Conservation (phyloP, 208 protist genomes). For the Angomonas ambiguus region DNA sequence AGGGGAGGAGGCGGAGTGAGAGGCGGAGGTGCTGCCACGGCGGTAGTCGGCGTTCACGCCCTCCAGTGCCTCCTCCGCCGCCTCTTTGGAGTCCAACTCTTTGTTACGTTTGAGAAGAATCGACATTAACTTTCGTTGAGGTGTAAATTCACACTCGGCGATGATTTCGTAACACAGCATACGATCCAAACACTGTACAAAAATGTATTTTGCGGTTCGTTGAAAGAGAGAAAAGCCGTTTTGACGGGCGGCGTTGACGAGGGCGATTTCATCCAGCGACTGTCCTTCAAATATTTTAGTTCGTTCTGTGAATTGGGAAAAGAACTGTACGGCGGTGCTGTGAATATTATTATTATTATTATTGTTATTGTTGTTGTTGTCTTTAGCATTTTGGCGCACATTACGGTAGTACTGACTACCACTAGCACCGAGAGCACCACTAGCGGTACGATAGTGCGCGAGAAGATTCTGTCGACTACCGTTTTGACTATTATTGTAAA, state of each 20-base stretch:
- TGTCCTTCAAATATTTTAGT: constrained; percentile 83
- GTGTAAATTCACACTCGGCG: constrained; percentile 75
- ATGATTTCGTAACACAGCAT: constrained; percentile 80
- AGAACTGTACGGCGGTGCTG: too few species aligned
- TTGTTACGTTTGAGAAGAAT: constrained; percentile 59
- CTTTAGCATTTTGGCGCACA: too few species aligned
- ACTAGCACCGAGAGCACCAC: too few species aligned
- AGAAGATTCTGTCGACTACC: too few species aligned
- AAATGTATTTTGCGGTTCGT: constrained; percentile 62
- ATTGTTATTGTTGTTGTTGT: too few species aligned
- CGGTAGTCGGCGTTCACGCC: constrained; percentile 29
- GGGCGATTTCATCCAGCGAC: constrained; percentile 91
- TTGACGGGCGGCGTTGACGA: constrained; percentile 70
- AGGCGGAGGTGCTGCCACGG: constrained; percentile 13
- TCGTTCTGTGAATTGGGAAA: constrained; percentile 45
- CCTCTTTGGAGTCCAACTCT: constrained; percentile 26
- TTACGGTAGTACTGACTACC: too few species aligned
- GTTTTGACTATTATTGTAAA: neutral
- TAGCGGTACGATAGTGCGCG: too few species aligned
- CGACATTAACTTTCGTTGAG: constrained; percentile 84
- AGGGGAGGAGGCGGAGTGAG: neutral
- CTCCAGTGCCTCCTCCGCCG: constrained; percentile 14
- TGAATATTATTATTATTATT: too few species aligned
- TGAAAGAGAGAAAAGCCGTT: constrained; percentile 75
- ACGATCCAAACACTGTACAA: constrained; percentile 46